Evolutionary conservation across 2,329 filamentous ascomycete genomes (phyloP), one percentile per base, ranked within the genome.

Genomic region (Diplodia seriata): DNA sequence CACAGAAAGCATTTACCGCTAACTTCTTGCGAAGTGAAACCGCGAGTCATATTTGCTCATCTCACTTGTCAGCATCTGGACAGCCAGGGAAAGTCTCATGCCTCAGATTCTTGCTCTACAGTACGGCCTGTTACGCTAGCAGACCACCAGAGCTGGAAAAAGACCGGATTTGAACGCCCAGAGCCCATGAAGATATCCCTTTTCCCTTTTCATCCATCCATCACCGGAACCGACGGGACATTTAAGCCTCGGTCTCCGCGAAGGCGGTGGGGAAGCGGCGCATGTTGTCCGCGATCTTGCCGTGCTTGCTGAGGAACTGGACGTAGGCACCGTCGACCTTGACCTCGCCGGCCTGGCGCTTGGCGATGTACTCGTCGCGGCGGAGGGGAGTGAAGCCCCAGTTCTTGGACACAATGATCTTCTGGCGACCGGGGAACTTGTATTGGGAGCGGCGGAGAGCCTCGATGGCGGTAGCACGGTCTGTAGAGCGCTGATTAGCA

Each of bases 391-490:
- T 99, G 92, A 99, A 99, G 77, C 95, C 95, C 95, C 95, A 99
- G 90, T 99, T 99, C 93, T 98, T 99, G 88, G 92, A 96, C 86
- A 98, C 91, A 80, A 99, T 97, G 87, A 99, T 98, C 93, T 99
- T 99, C 90, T 99, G 95, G 86, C 95, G 94, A 84, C 95, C 95
- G 76, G 95, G 95, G 92, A 99, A 99, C 91, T 98, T 99, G 93
- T 98, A 97, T 91, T 97, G 95, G 75, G 93, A 96, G 84, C 95
- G 93, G 83, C 96, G 94, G 83, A 99, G 92, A 81, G 95, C 95
- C 91, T 99, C 95, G 80, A 99, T 93, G 82, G 95, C 95, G 79
- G 90, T 89, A 76, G 91, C 90, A 78, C 93, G 93, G 90, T 95
- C 49, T 68, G 50, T 23, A n/a, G 12, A 12, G 38, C 8, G 12